phyloP scores from a whole-genome alignment of 495 filamentous ascomycete species.

The Podospora tetraspora region DNA sequence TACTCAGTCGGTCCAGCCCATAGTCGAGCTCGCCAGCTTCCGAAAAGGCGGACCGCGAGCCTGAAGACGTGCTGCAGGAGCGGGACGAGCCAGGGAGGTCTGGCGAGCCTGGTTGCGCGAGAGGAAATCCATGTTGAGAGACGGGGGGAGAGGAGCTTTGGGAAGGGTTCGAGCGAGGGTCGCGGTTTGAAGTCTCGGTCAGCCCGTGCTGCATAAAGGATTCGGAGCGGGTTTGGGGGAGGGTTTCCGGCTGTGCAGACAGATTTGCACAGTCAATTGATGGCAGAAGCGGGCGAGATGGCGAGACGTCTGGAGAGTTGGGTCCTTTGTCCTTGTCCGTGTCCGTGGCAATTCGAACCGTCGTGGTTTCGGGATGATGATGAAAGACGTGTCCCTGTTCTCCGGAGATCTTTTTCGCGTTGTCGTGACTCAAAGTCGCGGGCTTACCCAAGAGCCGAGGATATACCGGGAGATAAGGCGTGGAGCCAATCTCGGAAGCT shows the following conservation, averaged over 20 bases:
- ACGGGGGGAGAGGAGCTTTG: constrained; percentile 36
- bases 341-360: background rate
- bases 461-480: background rate
- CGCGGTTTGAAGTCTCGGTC: constrained; percentile 55
- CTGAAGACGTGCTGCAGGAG: constrained; percentile 27
- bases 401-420: background rate
- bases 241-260: constrained; percentile 60
- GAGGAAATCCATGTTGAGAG: constrained; percentile 72
- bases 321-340: background rate
- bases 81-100: constrained; percentile 27
- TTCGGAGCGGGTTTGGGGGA: constrained; percentile 36
- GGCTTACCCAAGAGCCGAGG: background rate
- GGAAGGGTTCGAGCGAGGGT: constrained; percentile 37
- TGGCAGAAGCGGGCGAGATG: background rate
- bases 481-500: background rate
- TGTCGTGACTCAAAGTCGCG: background rate
- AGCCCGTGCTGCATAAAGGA: constrained; percentile 89
- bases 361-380: background rate
- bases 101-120: constrained; percentile 44
- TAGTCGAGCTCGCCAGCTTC: constrained; percentile 28
- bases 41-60: constrained; percentile 20
- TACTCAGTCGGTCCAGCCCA: constrained; percentile 40
- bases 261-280: constrained; percentile 33
- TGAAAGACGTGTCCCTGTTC: constrained; percentile 12
- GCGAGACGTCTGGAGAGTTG: background rate